These are phyloP conservation scores for Parathielavia appendiculata DNA, from an alignment of 495 filamentous ascomycete species.

Conservation along the genomic window DNA sequence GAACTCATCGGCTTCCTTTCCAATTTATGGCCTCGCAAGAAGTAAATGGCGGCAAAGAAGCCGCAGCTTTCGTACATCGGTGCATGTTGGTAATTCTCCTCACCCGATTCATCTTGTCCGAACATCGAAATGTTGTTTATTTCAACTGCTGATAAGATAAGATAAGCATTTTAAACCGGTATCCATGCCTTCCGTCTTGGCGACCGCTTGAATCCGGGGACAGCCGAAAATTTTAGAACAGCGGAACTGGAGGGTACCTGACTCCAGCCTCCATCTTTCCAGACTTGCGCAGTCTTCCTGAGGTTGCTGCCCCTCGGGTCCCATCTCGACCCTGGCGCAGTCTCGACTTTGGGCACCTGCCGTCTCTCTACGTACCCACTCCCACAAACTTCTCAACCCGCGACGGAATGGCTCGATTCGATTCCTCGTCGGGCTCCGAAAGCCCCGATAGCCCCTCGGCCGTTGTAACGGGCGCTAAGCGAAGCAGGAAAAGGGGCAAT, in stretches of 20 bases:
- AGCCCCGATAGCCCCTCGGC: constrained; percentile 23
- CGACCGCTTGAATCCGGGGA: neutral
- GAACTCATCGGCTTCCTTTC: no score
- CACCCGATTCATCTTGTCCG: no score
- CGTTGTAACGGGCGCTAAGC: constrained; percentile 17
- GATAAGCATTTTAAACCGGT: neutral
- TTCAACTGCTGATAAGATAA: constrained; percentile 2
- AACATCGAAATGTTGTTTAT: no score
- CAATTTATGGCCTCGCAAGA: no score
- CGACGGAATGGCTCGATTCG: constrained; percentile 21
- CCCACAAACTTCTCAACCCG: neutral
- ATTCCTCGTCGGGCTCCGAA: constrained; percentile 19
- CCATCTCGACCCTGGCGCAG: neutral
- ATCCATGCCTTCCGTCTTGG: neutral
- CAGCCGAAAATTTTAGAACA: neutral
- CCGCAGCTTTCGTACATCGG: no score
- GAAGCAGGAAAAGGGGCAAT: constrained; percentile 12
- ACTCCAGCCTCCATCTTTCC: constrained; percentile 6
- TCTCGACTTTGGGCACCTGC: neutral
- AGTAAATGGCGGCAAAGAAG: no score
- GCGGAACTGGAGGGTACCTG: constrained; percentile 10
- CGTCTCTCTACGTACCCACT: neutral
- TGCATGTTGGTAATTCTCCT: no score
- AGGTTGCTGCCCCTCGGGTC: neutral
- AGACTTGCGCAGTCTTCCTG: neutral